These are phyloP conservation scores for Malassezia vespertilionis DNA, from an alignment of 1,284 basidiomycete genomes.

Conservation along the genomic window DNA sequence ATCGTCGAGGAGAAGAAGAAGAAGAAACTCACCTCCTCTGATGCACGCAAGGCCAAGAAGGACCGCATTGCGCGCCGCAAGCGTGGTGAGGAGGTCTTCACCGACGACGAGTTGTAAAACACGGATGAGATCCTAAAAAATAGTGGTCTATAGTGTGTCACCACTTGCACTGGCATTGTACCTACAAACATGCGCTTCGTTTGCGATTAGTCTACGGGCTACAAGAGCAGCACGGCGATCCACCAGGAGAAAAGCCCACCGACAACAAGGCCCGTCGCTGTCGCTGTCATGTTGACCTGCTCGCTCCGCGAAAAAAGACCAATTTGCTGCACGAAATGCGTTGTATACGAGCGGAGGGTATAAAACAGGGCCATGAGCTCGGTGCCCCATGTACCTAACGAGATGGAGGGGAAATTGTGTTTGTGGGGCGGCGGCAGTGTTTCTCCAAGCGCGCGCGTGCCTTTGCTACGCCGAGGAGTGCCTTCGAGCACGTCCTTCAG, in stretches of 20 bases:
- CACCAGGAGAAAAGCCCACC: constrained; percentile 3
- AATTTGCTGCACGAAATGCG: background rate
- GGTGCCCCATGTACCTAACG: background rate
- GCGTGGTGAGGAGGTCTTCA: constrained; percentile 28
- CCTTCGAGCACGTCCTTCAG: constrained; percentile 2
- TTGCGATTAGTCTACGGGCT: too few relatives aligned
- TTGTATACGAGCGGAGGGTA: background rate
- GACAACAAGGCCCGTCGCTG: constrained; percentile 2
- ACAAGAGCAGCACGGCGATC: background rate
- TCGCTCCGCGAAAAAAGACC: constrained; percentile 5
- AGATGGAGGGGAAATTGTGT: too few relatives aligned
- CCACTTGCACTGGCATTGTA: too few relatives aligned
- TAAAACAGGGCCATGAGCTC: background rate
- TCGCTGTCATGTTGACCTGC: constrained; percentile 2
- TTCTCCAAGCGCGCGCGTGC: too few relatives aligned
- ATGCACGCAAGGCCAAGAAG: constrained; percentile 34
- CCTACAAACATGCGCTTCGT: background rate
- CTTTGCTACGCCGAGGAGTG: too few relatives aligned
- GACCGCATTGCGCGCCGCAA: constrained; percentile 27
- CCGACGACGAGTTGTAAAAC: constrained; percentile 29
- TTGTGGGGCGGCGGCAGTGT: too few relatives aligned
- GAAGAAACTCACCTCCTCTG: constrained; percentile 30
- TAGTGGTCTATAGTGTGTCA: too few relatives aligned
- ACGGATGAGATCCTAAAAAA: background rate
- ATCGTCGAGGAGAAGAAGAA: constrained; percentile 25